phyloP scores from a whole-genome alignment of 148 eudicot genomes.

The Heliosperma pusillum region DNA sequence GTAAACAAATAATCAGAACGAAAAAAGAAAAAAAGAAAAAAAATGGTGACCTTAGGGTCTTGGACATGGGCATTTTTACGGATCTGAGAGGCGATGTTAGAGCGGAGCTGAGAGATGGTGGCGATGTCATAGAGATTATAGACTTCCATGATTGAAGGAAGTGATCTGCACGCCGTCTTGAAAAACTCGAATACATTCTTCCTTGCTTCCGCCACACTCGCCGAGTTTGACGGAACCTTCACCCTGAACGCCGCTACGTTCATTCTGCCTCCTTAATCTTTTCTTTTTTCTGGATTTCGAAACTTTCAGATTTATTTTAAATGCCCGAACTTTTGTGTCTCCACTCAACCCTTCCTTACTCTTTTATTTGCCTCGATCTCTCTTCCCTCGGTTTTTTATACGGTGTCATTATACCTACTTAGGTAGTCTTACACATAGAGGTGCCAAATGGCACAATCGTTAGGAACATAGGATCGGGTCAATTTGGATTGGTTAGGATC shows the following conservation, averaged over 20 bases:
- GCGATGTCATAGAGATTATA: constrained; percentile 76
- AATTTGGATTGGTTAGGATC: too few relatives aligned
- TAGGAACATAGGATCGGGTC: too few relatives aligned
- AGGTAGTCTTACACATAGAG: too few relatives aligned
- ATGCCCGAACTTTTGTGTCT: too few relatives aligned
- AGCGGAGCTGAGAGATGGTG: constrained; percentile 65
- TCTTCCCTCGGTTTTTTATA: too few relatives aligned
- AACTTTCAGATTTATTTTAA: too few relatives aligned
- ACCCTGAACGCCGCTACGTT: constrained; percentile 20
- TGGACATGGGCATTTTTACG: constrained; percentile 64
- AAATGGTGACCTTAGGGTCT: constrained; percentile 60
- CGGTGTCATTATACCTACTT: too few relatives aligned
- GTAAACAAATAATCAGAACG: background rate
- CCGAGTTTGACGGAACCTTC: constrained; percentile 72
- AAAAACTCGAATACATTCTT: constrained; percentile 65
- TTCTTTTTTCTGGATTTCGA: too few relatives aligned
- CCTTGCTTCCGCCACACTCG: constrained; percentile 63
- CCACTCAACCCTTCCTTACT: too few relatives aligned
- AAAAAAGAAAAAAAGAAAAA: background rate
- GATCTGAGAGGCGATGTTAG: constrained; percentile 66
- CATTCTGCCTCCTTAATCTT: too few relatives aligned
- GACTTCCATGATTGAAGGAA: constrained; percentile 77
- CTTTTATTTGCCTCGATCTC: too few relatives aligned
- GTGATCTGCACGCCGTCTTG: constrained; percentile 67
- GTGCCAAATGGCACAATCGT: too few relatives aligned